Base-by-base conservation (phyloP, 2,329 filamentous ascomycete genomes). In the Metarhizium brunneum region DNA sequence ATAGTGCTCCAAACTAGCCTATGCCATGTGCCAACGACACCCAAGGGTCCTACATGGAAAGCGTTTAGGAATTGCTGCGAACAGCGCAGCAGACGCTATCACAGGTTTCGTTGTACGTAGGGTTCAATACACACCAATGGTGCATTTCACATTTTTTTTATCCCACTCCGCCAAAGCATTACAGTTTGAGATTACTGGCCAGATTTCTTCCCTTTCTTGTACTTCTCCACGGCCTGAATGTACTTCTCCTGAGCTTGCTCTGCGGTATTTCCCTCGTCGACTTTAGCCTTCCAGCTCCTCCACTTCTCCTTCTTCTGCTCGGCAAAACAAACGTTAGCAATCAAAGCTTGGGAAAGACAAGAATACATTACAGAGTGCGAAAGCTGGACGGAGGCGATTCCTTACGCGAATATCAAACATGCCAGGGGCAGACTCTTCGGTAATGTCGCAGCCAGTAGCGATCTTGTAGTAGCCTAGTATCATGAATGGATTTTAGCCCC, bases 221-320 rank as follows among this genome's bases (percentile, higher is more conserved):
- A 72, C 65, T 76, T 70, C 72, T 90, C 83, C 61, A 94, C 83
- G 58, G 86, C 74, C 63, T 78, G 76, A 64, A 95, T 81, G 74
- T 96, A 96, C 67, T 80, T 76, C 69, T 83, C 77, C 81, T 94
- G 86, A 20, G 91, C 90, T 61, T 84, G 71, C 60, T 85, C 79
- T 58, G 81, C 66, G 59, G 79, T 82, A 62, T 84, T 68, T 52
- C 79, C 81, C 58, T 84, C 79, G 59, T 91, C 81, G 65, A 83
- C 81, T 59, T 84, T 65, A 67, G 84, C 80, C 25, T 51, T 30
- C 49, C 49, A 51, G 3, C 6, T 13, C 1, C 1, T 14, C 7
- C 13, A 13, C 36, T 78, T 80, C 75, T 85, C 82, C 81, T 95
- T 95, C 65, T 83, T 83, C 76, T 94, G 95, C 74, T 77, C 84